Conservation (phyloP, 345 rosid genomes). For the Barbarea vulgaris region DNA sequence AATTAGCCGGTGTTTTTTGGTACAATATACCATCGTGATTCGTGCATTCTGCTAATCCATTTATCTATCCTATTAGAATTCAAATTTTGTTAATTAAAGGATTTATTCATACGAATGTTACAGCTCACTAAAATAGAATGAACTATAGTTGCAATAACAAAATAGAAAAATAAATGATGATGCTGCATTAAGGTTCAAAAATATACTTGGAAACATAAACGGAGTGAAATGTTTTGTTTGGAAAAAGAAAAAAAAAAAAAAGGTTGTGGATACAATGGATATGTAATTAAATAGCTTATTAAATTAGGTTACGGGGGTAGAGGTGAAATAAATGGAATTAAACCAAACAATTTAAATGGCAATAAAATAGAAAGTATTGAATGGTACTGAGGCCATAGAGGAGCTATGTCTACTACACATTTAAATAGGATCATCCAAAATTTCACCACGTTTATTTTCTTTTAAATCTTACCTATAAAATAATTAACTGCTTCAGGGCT, state of each 20-base stretch:
- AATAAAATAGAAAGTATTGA: conserved; percentile 26
- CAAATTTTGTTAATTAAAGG: not conserved
- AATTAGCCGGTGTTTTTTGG: conserved; percentile 26
- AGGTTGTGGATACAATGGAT: conserved; percentile 6
- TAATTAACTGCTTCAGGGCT: not conserved
- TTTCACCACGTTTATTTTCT: conserved; percentile 18
- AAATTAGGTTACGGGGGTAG: conserved; percentile 35
- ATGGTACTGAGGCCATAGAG: conserved; percentile 21
- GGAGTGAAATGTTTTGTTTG: not conserved
- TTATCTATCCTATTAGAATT: not conserved
- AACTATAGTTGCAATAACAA: not conserved
- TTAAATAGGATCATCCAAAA: not conserved
- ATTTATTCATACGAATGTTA: conserved; percentile 2
- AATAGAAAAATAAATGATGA: not conserved
- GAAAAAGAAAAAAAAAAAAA: not conserved
- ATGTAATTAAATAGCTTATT: conserved; percentile 22
- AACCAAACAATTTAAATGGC: conserved; percentile 19
- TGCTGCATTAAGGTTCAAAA: not conserved
- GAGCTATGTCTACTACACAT: conserved; percentile 34
- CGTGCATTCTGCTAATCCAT: conserved; percentile 9
- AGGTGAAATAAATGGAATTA: conserved; percentile 34
- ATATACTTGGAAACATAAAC: not conserved
- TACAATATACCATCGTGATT: conserved; percentile 19
- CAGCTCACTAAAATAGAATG: conserved; percentile 3
- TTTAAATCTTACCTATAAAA: not conserved